phyloP scores from a whole-genome alignment of 345 rosid genomes.

The Gossypium raimondii region DNA sequence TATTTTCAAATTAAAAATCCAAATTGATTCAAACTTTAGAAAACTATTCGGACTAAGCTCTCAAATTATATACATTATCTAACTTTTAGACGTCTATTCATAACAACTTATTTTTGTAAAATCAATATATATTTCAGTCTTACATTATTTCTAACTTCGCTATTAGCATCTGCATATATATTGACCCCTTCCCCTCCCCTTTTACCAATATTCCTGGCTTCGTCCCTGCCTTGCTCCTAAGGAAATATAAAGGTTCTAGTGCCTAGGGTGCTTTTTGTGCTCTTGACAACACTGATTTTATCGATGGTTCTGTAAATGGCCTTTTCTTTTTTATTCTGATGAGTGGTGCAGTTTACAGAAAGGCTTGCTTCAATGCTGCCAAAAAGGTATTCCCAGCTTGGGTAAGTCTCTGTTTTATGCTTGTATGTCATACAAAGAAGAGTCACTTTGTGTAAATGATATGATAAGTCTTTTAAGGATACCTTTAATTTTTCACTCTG shows the following conservation, averaged over 20 bases:
- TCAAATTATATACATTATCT: no score
- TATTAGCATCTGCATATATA: no score
- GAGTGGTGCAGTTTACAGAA: conserved; percentile 84
- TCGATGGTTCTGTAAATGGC: conserved; percentile 12
- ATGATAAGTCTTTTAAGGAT: neutral
- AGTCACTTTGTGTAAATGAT: neutral
- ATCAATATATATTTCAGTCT: no score
- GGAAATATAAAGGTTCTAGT: neutral
- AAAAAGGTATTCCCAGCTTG: conserved; percentile 75
- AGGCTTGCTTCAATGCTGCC: conserved; percentile 84
- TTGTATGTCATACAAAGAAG: conserved; percentile 10
- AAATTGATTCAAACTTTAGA: no score
- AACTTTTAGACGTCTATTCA: no score
- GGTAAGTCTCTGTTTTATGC: conserved; percentile 50
- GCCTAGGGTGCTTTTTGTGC: neutral
- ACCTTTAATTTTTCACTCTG: neutral
- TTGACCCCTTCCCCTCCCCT: no score
- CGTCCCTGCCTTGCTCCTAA: neutral
- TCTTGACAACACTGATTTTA: neutral
- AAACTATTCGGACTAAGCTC: no score
- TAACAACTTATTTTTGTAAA: no score
- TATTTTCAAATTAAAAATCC: no score
- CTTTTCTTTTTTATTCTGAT: conserved; percentile 18
- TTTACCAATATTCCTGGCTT: no score
- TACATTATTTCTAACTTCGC: no score